These are phyloP conservation scores for Euphrasia confusa DNA, from an alignment of 257 asterid genomes.

Conservation along the genomic window DNA sequence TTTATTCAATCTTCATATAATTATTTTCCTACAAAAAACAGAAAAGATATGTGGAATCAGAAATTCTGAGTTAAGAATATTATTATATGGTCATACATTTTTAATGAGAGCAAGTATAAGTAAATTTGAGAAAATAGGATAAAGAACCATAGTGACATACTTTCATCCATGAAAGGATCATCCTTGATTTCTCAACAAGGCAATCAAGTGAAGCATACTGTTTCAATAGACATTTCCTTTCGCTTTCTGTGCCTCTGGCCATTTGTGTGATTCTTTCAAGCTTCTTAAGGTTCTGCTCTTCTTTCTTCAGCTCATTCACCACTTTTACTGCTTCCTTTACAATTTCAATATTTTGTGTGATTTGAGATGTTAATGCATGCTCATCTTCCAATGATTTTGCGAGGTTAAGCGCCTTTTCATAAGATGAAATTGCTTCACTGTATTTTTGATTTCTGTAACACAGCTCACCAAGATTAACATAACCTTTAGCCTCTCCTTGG, in stretches of 20 bases:
- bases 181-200: slow-evolving; percentile 75
- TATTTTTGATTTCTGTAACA: slow-evolving; percentile 63
- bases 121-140: slow-evolving; percentile 12
- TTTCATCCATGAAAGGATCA: slow-evolving; percentile 61
- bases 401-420: slow-evolving; percentile 66
- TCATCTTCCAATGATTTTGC: slow-evolving; percentile 92
- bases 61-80: slow-evolving; percentile 15
- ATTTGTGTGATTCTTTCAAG: slow-evolving; percentile 53
- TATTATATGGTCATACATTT: slow-evolving; percentile 7
- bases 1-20: slow-evolving; percentile 5
- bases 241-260: slow-evolving; percentile 62
- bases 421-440: slow-evolving; percentile 63
- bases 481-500: slow-evolving; percentile 98
- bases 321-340: slow-evolving; percentile 60
- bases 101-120: slow-evolving; percentile 12
- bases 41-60: slow-evolving; percentile 5
- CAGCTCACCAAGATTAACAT: slow-evolving; percentile 80
- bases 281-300: slow-evolving; percentile 75
- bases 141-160: slow-evolving; percentile 34
- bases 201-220: slow-evolving; percentile 60
- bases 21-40: slow-evolving; percentile 6
- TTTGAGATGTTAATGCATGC: slow-evolving; percentile 54
- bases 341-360: slow-evolving; percentile 52
- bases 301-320: slow-evolving; percentile 57
- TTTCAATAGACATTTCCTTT: slow-evolving; percentile 63